Conservation (phyloP, 805 yeast genomes). For the Nakazawaea wyomingensis region DNA sequence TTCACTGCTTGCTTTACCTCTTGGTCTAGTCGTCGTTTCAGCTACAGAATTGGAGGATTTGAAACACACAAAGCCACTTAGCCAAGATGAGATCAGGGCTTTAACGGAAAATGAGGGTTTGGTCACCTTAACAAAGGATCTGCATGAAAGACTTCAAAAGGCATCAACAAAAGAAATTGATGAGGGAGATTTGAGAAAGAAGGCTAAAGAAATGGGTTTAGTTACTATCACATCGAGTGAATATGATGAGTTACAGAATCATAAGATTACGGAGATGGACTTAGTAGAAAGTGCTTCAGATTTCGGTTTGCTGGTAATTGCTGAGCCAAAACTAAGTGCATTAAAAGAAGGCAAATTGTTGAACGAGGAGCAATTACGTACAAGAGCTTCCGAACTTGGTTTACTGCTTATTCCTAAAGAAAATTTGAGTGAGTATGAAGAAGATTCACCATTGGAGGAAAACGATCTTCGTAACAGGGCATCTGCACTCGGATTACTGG, state of each 20-base stretch:
- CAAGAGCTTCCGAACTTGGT: slow-evolving; percentile 9
- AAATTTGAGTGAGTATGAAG: neutral
- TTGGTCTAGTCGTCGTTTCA: neutral
- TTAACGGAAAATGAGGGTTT: slow-evolving; percentile 14
- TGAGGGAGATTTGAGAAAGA: no score
- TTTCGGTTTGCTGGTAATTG: slow-evolving; percentile 3
- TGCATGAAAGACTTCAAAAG: slow-evolving; percentile 15
- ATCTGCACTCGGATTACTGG: neutral
- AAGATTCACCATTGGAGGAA: neutral
- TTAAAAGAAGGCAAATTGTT: neutral
- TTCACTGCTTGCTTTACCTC: neutral
- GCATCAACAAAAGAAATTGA: no score
- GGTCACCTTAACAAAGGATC: slow-evolving; percentile 16
- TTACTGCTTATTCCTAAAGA: neutral
- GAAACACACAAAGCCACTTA: neutral
- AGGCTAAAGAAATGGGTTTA: neutral
- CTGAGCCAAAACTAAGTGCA: neutral
- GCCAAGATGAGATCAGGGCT: neutral
- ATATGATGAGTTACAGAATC: slow-evolving; percentile 15
- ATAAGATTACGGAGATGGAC: slow-evolving; percentile 11
- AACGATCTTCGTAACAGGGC: neutral
- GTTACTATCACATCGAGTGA: neutral
- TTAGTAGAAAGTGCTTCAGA: slow-evolving; percentile 5
- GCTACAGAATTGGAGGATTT: neutral
- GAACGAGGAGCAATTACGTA: slow-evolving; percentile 15